Evolutionary conservation across 371 early-diverging fungal genomes (phyloP).

Genomic region (Rhizopus sp.): DNA sequence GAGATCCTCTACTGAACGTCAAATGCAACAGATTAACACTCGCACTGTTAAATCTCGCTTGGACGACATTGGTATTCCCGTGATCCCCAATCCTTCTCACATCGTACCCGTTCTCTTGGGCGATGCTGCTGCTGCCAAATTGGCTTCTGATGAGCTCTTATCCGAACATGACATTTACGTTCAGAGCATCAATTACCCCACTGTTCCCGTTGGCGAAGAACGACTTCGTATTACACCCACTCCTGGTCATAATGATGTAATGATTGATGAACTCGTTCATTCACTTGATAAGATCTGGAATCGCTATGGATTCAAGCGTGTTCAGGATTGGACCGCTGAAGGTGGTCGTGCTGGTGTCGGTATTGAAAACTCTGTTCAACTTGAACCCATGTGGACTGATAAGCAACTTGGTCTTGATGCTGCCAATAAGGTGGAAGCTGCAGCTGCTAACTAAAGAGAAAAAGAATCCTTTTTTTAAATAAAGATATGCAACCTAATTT

Average conservation of each 20-base stretch:
- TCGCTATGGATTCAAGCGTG: slow-evolving; percentile 80
- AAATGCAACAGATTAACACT: slow-evolving; percentile 89
- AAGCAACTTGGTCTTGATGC: slow-evolving; percentile 52
- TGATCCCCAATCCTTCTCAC: slow-evolving; percentile 97
- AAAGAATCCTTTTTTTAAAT: background rate
- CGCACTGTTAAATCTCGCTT: slow-evolving; percentile 84
- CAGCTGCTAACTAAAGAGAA: background rate
- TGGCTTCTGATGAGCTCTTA: slow-evolving; percentile 90
- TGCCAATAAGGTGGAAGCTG: slow-evolving; percentile 20
- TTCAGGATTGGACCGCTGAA: slow-evolving; percentile 79
- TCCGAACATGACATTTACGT: slow-evolving; percentile 92
- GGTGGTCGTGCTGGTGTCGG: slow-evolving; percentile 95
- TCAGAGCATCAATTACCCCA: slow-evolving; percentile 97
- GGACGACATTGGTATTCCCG: slow-evolving; percentile 87
- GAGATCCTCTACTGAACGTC: slow-evolving; percentile 80
- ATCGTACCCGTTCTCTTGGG: slow-evolving; percentile 98
- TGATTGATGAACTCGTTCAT: slow-evolving; percentile 84
- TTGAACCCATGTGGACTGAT: slow-evolving; percentile 67
- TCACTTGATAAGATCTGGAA: slow-evolving; percentile 88
- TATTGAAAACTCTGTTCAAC: slow-evolving; percentile 28
- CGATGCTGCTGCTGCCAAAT: slow-evolving; percentile 91
- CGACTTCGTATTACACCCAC: slow-evolving; percentile 97
- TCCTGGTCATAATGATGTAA: slow-evolving; percentile 85
- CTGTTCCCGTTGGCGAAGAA: slow-evolving; percentile 94
- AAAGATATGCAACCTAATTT: no score